Base-by-base conservation (phyloP, 1,284 basidiomycete species). In the Puccinia horiana region DNA sequence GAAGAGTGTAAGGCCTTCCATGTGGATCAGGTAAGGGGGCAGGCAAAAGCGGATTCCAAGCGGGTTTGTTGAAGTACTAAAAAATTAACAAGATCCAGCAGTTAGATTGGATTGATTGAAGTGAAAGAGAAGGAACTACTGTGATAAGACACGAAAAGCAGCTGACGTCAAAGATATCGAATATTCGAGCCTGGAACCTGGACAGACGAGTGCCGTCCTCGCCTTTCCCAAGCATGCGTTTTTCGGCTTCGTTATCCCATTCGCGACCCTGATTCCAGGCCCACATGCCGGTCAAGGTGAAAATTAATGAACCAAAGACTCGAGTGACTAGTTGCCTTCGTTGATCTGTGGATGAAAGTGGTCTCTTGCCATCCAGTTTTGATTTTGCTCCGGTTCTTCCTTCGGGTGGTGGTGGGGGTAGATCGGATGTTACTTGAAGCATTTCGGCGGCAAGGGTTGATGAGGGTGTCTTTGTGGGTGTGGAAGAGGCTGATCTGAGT, bases 41-140 rank as follows among this genome's bases (percentile, higher is more conserved):
- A 0, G 97, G 97, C 4, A 99, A 90, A 1, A 99, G 90, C 86
- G 96, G 93, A 40, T 92, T 90, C 92, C 94, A 98, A 52, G 92
- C 91, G 0, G 97, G 96, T 88, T 97, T 93, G 86, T 92, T 94
- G 87, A 97, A 95, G 87, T 91, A 92, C 93, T 96, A 85, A 14
- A 73, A 63, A 18, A 29, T n/a, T 44, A 23, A 47, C 4, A 8
- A 42, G 54, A 76, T 49, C 16, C n/a, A 18, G 16, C 8, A 40
- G 37, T 65, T 20, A 65, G 52, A 42, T 75, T 75, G 29, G 26
- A 75, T 47, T 49, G 8, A 23, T n/a, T 14, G 20, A 8, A 14
- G 37, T 9, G 44, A 56, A 29, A 32, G 74, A 47, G 44, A 67
- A 5, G n/a, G 26, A 20, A 26, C 8, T n/a, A 47, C 16, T 26